Evolutionary conservation across 2,329 filamentous ascomycete genomes (phyloP).

Genomic region (Dactylellina cionopaga): DNA sequence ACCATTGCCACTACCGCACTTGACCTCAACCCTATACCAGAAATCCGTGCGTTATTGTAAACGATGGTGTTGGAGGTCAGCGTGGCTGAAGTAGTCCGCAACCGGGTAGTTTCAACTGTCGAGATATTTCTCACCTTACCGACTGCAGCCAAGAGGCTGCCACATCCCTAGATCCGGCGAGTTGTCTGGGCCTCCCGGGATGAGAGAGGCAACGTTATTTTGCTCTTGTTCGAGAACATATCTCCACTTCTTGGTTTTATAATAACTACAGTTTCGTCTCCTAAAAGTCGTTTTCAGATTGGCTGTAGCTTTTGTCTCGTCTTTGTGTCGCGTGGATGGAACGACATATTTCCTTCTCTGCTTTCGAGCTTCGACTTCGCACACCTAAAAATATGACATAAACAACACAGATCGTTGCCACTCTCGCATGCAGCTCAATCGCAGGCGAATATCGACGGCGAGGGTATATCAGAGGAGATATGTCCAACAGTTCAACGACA

Average conservation of each 20-base stretch:
- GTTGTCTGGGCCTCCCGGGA: neutral
- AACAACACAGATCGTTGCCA: constrained; percentile 1
- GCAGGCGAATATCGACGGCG: no score
- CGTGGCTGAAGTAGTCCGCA: neutral
- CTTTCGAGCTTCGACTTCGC: no score
- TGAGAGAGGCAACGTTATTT: neutral
- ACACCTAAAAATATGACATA: constrained; percentile 15
- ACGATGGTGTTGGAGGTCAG: neutral
- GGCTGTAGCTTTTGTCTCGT: no score
- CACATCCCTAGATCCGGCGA: constrained; percentile 26
- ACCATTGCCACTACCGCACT: no score
- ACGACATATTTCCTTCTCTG: no score
- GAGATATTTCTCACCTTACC: constrained; percentile 8
- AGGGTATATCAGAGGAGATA: constrained; percentile 2
- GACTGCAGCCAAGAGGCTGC: constrained; percentile 18
- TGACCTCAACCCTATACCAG: no score
- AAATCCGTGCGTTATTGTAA: neutral
- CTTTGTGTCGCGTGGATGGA: constrained; percentile 3
- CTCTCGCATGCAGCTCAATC: no score
- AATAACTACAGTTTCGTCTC: no score
- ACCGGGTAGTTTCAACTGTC: constrained; percentile 18
- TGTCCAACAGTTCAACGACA: neutral
- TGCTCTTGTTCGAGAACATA: neutral
- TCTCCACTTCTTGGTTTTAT: neutral
- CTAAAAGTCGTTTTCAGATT: no score